Percentiles rank a stretch among this genome's conserved stretches.
These are phyloP conservation scores for Phaeoacremonium minimum DNA, from an alignment of 2,329 filamentous ascomycete genomes.

Conservation along the genomic window DNA sequence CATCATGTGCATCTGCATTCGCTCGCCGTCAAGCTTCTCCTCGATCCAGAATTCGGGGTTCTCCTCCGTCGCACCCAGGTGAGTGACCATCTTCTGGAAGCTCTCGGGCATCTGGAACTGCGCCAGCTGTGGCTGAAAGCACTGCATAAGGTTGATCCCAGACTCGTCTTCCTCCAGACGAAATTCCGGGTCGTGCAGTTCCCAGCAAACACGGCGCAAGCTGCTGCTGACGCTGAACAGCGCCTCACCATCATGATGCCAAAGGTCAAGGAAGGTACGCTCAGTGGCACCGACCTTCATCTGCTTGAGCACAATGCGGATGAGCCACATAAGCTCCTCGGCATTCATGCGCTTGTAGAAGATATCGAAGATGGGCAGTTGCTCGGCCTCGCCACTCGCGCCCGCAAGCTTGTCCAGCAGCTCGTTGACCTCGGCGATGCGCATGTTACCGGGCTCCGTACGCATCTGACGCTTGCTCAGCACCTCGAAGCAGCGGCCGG, in stretches of 20 bases:
- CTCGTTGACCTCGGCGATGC: conserved; percentile 84
- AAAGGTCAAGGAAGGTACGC: conserved; percentile 79
- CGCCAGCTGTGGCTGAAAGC: conserved; percentile 92
- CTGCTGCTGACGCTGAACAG: conserved; percentile 90
- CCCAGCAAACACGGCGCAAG: conserved; percentile 89
- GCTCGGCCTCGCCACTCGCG: conserved; percentile 76
- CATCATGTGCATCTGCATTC: conserved; percentile 93
- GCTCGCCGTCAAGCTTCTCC: conserved; percentile 93
- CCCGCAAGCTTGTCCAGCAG: conserved; percentile 74
- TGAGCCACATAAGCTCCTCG: conserved; percentile 89
- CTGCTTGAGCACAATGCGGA: conserved; percentile 84
- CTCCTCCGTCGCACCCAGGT: conserved; percentile 60
- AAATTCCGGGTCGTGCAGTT: conserved; percentile 69
- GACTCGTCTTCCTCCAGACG: conserved; percentile 72
- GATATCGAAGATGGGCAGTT: conserved; percentile 72
- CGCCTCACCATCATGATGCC: conserved; percentile 73
- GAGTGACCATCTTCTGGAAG: conserved; percentile 74
- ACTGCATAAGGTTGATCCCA: conserved; percentile 81
- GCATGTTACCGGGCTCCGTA: conserved; percentile 70
- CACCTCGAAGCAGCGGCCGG: conserved; percentile 81
- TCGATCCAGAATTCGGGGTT: conserved; percentile 91
- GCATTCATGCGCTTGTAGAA: conserved; percentile 93
- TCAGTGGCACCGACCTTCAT: conserved; percentile 76
- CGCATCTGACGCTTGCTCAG: conserved; percentile 79
- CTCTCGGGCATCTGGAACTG: conserved; percentile 79